Base-by-base conservation (phyloP, 495 filamentous ascomycete species). In the Staphylotrichum longicolle region DNA sequence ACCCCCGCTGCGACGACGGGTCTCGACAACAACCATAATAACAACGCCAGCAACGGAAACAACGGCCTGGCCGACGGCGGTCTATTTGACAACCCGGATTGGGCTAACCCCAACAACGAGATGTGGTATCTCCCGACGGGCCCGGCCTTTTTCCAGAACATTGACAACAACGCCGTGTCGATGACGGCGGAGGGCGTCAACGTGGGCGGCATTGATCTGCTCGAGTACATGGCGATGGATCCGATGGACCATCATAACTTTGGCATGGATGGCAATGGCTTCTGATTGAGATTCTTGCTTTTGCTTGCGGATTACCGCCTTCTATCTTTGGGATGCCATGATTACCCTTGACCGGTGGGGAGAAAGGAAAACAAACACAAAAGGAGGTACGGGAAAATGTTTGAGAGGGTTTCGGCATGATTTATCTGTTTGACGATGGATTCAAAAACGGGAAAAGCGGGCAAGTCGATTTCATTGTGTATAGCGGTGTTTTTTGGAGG, bases 101-200 rank as follows among this genome's bases (percentile, higher is more conserved):
- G 80, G 80, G 67, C 73, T 15, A 74, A 71, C 54, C 66, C 75
- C 1, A 71, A 75, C 41, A 78, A 71, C 54, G 79, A 83, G 67
- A 81, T 83, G 78, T 83, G 81, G 82, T 85, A 83, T 63, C 74
- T 83, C 14, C 81, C 81, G 3, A 72, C 82, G 11, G 82, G 81
- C 1, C 72, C 80, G 15, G 82, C 78, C 11, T 77, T 83, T 40
- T 85, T 82, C 68, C 79, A 82, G 61, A 83, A 79, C 63, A 71
- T 82, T 45, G 80, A 80, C 63, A 78, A 79, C 57, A 69, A 70
- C 27, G 72, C 65, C 5, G 81, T 83, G 32, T 80, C 80, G 41
- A 83, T 83, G 78, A 83, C 80, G 39, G 80, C 82, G 7, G 81
- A 85, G 69, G 82, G 82, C 40, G 82, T 85, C 39, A 85, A 81